Evolutionary conservation across 139 green algal genomes (phyloP).

Genomic region (Picochlorum sp.): DNA sequence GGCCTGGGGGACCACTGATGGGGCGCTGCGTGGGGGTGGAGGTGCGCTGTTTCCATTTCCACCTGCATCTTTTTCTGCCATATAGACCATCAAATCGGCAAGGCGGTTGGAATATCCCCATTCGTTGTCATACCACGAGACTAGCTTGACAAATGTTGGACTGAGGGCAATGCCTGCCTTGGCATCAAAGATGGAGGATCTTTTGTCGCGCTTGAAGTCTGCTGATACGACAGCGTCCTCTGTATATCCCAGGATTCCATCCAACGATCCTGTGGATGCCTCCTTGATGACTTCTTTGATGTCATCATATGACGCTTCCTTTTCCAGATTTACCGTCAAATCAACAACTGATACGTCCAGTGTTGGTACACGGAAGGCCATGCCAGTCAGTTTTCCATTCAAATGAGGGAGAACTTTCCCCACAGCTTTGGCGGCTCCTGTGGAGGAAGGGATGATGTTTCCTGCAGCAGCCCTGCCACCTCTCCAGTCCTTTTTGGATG

Average conservation of each 20-base stretch:
- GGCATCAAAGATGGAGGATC: constrained; percentile 77
- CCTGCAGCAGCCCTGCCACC: constrained; percentile 71
- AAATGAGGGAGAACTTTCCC: constrained; percentile 86
- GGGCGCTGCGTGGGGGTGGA: no score
- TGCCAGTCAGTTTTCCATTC: constrained; percentile 97
- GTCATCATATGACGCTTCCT: constrained; percentile 82
- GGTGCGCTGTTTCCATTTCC: no score
- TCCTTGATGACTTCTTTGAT: constrained; percentile 82
- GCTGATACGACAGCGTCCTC: constrained; percentile 82
- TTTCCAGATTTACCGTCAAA: constrained; percentile 83
- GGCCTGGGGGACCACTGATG: no score
- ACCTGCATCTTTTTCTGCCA: constrained; percentile 22
- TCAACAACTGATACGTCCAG: constrained; percentile 95
- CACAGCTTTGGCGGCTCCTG: constrained; percentile 91
- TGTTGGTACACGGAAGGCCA: constrained; percentile 97
- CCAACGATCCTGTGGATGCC: constrained; percentile 59
- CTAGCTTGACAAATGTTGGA: constrained; percentile 89
- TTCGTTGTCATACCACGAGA: constrained; percentile 97
- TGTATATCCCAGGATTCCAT: constrained; percentile 92
- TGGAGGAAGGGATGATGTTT: constrained; percentile 98
- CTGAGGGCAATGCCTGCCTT: constrained; percentile 85
- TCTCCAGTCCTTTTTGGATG: constrained; percentile 94
- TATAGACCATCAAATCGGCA: constrained; percentile 58
- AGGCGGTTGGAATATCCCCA: constrained; percentile 68
- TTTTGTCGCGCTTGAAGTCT: constrained; percentile 81